phyloP scores from a whole-genome alignment of 306 rosid genomes.

The Delonix regia region DNA sequence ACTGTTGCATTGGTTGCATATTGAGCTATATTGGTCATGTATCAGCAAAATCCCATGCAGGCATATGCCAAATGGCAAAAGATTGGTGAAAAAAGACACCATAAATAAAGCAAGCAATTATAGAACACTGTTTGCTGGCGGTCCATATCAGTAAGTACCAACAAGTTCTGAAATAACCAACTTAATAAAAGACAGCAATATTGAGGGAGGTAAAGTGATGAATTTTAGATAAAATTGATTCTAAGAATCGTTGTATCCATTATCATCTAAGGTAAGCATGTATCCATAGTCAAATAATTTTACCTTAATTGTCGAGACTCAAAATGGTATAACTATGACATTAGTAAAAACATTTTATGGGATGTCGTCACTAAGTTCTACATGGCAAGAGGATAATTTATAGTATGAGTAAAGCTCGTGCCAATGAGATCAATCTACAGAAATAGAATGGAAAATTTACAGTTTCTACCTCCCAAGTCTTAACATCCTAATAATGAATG shows the following conservation, averaged over 20 bases:
- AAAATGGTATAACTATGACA: not conserved
- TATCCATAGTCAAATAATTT: not conserved
- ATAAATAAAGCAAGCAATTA: slow-evolving; percentile 24
- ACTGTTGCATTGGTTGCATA: slow-evolving; percentile 3
- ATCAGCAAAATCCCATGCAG: slow-evolving; percentile 6
- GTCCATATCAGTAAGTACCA: not conserved
- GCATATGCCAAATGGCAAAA: not conserved
- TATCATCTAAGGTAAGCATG: not conserved
- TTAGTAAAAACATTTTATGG: not conserved
- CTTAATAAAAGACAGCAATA: not conserved
- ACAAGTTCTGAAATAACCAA: not conserved
- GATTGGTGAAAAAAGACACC: not conserved
- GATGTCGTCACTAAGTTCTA: not conserved
- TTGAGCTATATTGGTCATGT: not conserved
- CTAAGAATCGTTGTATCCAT: not conserved
- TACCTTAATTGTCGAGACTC: not conserved
- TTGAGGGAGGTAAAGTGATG: not conserved
- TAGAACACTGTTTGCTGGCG: not conserved
- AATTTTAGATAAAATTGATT: not conserved
- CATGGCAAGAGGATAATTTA: not conserved
- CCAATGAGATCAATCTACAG: not conserved
- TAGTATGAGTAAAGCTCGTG: not conserved
- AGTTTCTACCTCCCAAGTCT: not conserved
- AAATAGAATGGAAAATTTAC: not conserved
- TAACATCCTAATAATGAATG: not conserved